phyloP scores from a whole-genome alignment of 2,329 filamentous ascomycete genomes.

The Calonectria ilicicola region DNA sequence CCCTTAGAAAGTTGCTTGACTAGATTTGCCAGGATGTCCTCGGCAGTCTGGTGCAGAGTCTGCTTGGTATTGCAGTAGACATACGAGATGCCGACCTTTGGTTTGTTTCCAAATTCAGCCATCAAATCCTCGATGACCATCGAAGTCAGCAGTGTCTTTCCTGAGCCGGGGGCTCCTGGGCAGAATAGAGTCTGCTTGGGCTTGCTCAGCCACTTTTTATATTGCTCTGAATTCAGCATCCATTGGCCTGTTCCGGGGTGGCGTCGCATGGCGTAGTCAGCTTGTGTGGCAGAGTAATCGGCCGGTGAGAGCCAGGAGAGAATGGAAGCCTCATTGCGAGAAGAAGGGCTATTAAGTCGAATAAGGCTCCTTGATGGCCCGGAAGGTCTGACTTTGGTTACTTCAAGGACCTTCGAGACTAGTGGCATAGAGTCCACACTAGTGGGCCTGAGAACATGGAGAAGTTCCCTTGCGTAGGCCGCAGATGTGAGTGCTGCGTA shows the following conservation, averaged over 20 bases:
- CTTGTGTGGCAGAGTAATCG: not conserved
- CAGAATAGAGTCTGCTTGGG: not conserved
- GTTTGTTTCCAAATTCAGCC: not conserved
- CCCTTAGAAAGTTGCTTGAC: not conserved
- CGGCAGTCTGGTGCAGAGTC: not conserved
- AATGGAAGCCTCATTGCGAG: not conserved
- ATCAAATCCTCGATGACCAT: not conserved
- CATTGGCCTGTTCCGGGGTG: not conserved
- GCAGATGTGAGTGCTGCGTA: conserved; percentile 51
- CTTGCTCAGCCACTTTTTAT: conserved; percentile 3
- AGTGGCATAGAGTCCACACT: not conserved
- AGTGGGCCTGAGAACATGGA: conserved; percentile 7
- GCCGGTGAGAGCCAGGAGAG: not conserved
- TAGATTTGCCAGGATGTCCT: not conserved
- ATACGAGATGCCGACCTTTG: not conserved
- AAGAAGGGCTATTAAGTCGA: not conserved
- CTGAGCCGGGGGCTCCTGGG: not conserved
- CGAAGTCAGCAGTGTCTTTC: not conserved
- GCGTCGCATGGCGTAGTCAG: not conserved
- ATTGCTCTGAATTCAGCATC: not conserved
- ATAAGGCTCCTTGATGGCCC: not conserved
- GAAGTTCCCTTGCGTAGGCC: conserved; percentile 38
- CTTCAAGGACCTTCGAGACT: not conserved
- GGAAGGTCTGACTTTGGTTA: not conserved
- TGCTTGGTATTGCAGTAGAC: not conserved